Conservation (phyloP, 345 rosid species). For the Eucalyptus erythrocorys region DNA sequence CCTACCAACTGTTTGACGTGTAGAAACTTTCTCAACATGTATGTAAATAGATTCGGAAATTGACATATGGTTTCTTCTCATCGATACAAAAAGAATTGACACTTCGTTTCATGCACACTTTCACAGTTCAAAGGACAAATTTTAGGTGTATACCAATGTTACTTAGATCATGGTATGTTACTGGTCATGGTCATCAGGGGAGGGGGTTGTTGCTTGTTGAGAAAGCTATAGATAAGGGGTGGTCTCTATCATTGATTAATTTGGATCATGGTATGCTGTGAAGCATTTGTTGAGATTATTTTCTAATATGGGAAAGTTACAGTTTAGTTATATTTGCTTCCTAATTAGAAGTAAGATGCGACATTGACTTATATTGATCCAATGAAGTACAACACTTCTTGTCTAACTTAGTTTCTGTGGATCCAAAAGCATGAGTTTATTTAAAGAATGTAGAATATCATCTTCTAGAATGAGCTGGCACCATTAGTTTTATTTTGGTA, state of each 20-base stretch:
- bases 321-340: neutral
- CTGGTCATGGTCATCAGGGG: neutral
- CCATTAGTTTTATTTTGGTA: neutral
- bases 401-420: neutral
- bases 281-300: neutral
- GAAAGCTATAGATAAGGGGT: neutral
- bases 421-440: neutral
- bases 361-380: neutral
- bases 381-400: neutral
- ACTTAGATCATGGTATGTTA: neutral
- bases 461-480: neutral
- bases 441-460: neutral
- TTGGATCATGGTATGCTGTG: neutral
- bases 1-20: neutral
- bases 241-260: neutral
- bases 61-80: neutral
- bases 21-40: neutral
- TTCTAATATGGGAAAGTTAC: neutral
- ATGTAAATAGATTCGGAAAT: neutral
- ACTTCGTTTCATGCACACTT: neutral
- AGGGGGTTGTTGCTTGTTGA: neutral
- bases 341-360: neutral
- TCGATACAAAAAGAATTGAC: neutral
- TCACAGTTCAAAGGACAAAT: neutral
- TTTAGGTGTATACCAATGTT: neutral